phyloP scores from a whole-genome alignment of 2,329 filamentous ascomycete genomes.

The Fusarium burgessii region DNA sequence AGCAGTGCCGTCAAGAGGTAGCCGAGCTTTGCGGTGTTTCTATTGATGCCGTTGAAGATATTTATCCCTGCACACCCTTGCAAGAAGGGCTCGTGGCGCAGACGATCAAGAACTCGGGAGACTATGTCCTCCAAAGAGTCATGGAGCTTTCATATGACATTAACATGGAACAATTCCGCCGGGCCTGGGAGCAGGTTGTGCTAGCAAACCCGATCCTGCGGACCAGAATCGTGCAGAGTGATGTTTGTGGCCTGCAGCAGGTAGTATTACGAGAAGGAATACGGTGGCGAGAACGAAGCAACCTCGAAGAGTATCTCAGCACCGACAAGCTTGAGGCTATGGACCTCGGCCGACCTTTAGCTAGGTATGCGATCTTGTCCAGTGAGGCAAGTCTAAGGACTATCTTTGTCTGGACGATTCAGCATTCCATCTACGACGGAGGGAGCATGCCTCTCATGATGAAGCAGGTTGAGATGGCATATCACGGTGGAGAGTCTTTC shows the following conservation, averaged over 20 bases:
- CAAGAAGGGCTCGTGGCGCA: constrained; percentile 1
- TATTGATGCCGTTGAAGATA: not conserved
- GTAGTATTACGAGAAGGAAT: constrained; percentile 2
- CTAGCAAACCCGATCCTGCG: not conserved
- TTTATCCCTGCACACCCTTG: not conserved
- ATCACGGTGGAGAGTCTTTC: not conserved
- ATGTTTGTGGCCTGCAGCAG: not conserved
- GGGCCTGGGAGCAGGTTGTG: not conserved
- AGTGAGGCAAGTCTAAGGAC: not conserved
- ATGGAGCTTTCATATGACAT: not conserved
- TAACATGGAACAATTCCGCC: not conserved
- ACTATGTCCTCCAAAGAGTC: constrained; percentile 2
- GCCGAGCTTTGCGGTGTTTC: not conserved
- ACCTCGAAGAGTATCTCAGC: not conserved
- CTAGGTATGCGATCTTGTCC: constrained; percentile 1
- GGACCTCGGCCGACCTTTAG: constrained; percentile 2
- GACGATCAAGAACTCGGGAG: constrained; percentile 5
- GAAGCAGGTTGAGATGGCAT: not conserved
- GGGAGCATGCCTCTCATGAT: constrained; percentile 58
- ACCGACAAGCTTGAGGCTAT: not conserved
- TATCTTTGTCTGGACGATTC: constrained; percentile 36
- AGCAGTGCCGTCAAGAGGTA: not conserved
- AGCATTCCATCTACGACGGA: constrained; percentile 64
- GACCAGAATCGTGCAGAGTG: constrained; percentile 13
- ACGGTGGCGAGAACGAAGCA: not conserved